These are phyloP conservation scores for Mycosphaerella sp. DNA, from an alignment of 2,329 filamentous ascomycete genomes.

Conservation along the genomic window DNA sequence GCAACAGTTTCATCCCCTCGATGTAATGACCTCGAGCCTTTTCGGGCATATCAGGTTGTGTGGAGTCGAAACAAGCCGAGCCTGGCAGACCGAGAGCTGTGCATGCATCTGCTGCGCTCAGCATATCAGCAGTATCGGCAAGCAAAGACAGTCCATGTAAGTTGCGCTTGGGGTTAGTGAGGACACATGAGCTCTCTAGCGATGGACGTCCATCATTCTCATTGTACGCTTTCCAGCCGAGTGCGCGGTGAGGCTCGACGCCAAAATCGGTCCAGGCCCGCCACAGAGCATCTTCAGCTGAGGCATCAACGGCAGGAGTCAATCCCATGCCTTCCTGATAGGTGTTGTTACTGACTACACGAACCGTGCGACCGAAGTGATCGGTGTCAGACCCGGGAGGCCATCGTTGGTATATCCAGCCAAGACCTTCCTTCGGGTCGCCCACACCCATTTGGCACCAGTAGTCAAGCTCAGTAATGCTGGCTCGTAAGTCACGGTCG, in stretches of 20 bases:
- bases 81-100: conserved; percentile 46
- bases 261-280: conserved; percentile 64
- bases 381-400: conserved; percentile 66
- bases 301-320: conserved; percentile 43
- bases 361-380: conserved; percentile 58
- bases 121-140: conserved; percentile 50
- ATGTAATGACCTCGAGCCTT: conserved; percentile 52
- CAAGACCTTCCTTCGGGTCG: conserved; percentile 76
- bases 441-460: conserved; percentile 97
- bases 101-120: conserved; percentile 62
- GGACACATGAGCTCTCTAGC: not conserved
- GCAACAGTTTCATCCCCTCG: conserved; percentile 49
- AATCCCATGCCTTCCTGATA: conserved; percentile 73
- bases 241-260: conserved; percentile 35
- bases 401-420: conserved; percentile 81
- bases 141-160: conserved; percentile 42
- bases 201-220: not conserved
- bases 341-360: conserved; percentile 75
- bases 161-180: conserved; percentile 23
- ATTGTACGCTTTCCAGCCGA: conserved; percentile 38
- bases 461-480: conserved; percentile 78
- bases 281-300: conserved; percentile 57
- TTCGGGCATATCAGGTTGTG: conserved; percentile 52
- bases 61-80: conserved; percentile 51
- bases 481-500: conserved; percentile 67